Conservation (phyloP, 129 eudicot species). For the Flaveria ramosissima region DNA sequence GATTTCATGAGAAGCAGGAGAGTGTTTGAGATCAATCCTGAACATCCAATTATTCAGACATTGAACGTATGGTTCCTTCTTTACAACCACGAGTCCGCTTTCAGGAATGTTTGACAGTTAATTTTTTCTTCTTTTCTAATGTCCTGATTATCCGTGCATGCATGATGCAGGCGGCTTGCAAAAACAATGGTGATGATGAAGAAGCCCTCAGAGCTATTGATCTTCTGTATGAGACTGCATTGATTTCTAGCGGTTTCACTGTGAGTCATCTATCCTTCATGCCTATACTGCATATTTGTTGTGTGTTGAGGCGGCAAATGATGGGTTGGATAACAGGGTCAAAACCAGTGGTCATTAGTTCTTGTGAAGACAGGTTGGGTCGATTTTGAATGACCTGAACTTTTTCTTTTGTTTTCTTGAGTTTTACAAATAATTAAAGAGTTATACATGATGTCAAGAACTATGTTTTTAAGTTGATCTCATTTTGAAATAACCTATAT, state of each 20-base stretch:
- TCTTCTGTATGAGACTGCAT: conserved; percentile 83
- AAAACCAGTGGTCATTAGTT: not conserved
- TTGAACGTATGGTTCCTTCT: conserved; percentile 52
- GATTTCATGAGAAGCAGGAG: conserved; percentile 90
- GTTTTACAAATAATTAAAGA: not conserved
- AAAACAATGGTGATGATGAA: conserved; percentile 67
- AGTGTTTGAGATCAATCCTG: conserved; percentile 82
- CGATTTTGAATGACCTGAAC: not conserved
- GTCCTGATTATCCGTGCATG: conserved; percentile 2
- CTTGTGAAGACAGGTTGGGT: not conserved
- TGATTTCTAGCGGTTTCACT: conserved; percentile 89
- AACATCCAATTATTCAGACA: conserved; percentile 72
- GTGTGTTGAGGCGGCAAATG: not conserved
- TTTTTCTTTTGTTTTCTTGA: not conserved
- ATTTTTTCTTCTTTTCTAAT: not conserved
- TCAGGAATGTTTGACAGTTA: not conserved
- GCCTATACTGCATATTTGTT: not conserved
- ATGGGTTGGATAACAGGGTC: not conserved
- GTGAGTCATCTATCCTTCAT: conserved; percentile 45
- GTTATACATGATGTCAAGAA: not conserved
- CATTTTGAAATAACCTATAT: not conserved
- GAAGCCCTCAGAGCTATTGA: conserved; percentile 92
- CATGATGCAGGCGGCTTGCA: conserved; percentile 71
- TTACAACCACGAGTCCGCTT: not conserved
- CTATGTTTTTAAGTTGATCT: not conserved